These are phyloP conservation scores for Cytospora piceae DNA, from an alignment of 2,329 filamentous ascomycete genomes.

Conservation along the genomic window DNA sequence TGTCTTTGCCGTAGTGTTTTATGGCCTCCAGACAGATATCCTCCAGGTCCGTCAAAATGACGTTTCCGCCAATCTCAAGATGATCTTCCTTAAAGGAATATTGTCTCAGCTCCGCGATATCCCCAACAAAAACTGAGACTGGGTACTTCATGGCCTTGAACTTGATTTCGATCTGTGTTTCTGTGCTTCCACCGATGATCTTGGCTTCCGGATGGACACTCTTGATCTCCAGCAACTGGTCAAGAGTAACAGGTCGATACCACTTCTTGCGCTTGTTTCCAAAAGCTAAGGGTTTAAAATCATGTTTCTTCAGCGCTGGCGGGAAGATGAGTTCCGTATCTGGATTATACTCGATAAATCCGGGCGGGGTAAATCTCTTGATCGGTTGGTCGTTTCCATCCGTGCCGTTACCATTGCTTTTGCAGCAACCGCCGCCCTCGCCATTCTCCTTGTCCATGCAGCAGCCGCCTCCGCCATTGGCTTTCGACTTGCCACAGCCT, in stretches of 20 bases:
- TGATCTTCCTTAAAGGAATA: slow-evolving; percentile 79
- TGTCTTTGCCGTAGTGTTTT: slow-evolving; percentile 71
- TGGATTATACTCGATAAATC: slow-evolving; percentile 91
- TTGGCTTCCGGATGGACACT: slow-evolving; percentile 82
- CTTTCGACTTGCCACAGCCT: slow-evolving; percentile 53
- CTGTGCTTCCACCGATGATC: slow-evolving; percentile 92
- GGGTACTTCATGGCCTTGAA: slow-evolving; percentile 95
- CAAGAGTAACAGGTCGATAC: slow-evolving; percentile 85
- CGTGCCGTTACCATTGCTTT: slow-evolving; percentile 53
- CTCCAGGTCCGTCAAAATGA: slow-evolving; percentile 90
- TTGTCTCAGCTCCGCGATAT: slow-evolving; percentile 85
- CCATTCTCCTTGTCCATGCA: slow-evolving; percentile 70
- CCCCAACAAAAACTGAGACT: slow-evolving; percentile 88
- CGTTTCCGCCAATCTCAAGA: slow-evolving; percentile 91
- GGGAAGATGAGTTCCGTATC: slow-evolving; percentile 97
- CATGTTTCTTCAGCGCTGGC: slow-evolving; percentile 78
- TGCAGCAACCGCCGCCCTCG: slow-evolving; percentile 66
- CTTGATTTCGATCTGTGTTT: slow-evolving; percentile 98
- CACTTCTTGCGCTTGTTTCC: slow-evolving; percentile 94
- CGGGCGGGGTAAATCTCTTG: slow-evolving; percentile 79
- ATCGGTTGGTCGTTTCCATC: slow-evolving; percentile 56
- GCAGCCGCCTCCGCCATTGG: slow-evolving; percentile 61
- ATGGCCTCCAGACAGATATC: slow-evolving; percentile 79
- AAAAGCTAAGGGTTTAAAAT: slow-evolving; percentile 80
- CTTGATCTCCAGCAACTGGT: slow-evolving; percentile 92